Conservation (phyloP, 805 yeast species). For the Pichia eremophila region DNA sequence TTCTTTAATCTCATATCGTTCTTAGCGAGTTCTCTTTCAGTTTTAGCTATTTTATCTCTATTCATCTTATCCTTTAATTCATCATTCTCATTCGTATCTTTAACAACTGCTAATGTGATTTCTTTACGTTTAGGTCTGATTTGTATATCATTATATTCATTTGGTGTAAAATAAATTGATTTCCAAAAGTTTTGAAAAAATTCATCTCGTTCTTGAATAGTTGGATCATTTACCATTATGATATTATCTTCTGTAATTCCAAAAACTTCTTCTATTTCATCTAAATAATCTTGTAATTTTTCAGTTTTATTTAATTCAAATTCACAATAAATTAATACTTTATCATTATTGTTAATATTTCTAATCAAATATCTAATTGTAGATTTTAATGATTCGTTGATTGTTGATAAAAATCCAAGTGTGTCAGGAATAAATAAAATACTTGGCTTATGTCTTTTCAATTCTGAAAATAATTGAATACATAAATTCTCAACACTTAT, state of each 20-base stretch:
- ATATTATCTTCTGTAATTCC: slow-evolving; percentile 47
- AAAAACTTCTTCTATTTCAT: slow-evolving; percentile 38
- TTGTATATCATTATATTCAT: slow-evolving; percentile 55
- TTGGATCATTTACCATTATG: slow-evolving; percentile 33
- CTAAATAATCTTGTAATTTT: slow-evolving; percentile 27
- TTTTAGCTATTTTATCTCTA: slow-evolving; percentile 30
- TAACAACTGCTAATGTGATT: slow-evolving; percentile 28
- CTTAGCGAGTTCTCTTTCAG: slow-evolving; percentile 31
- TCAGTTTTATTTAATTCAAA: slow-evolving; percentile 48
- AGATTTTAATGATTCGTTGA: slow-evolving; percentile 60
- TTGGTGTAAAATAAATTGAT: slow-evolving; percentile 59
- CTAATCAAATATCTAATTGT: slow-evolving; percentile 64
- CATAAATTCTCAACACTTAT: slow-evolving; percentile 76
- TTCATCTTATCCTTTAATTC: slow-evolving; percentile 2
- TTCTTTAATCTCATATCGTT: slow-evolving; percentile 79
- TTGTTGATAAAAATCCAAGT: slow-evolving; percentile 63
- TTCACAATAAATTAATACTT: slow-evolving; percentile 64
- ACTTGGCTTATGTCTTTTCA: slow-evolving; percentile 82
- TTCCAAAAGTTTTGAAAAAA: slow-evolving; percentile 48
- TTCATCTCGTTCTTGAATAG: slow-evolving; percentile 34
- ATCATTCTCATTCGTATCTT: neutral
- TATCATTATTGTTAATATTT: slow-evolving; percentile 61
- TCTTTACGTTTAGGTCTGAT: slow-evolving; percentile 45
- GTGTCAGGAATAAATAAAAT: slow-evolving; percentile 76
- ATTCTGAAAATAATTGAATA: slow-evolving; percentile 79